Percentiles rank a stretch among this genome's conserved stretches.
Conservation (phyloP, 768 basidiomycete species). For the Lepiota venenata region DNA sequence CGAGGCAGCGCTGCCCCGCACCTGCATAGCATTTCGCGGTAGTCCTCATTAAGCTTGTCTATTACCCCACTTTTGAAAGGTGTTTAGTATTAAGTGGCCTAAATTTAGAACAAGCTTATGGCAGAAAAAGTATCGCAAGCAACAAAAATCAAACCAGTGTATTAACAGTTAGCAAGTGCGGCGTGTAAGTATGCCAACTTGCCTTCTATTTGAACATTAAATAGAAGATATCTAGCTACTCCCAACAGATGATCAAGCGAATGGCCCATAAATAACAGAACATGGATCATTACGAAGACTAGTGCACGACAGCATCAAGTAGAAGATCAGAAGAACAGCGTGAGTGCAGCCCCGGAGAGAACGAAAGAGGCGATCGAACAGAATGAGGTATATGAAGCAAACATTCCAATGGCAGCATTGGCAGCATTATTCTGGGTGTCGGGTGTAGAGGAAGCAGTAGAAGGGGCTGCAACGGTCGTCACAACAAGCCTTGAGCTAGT, state of each 20-base stretch:
- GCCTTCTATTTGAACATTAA: no score
- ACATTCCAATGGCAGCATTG: constrained; percentile 9
- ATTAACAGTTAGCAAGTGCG: no score
- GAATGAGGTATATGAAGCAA: not conserved
- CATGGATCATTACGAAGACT: not conserved
- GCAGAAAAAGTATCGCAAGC: no score
- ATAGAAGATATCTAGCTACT: no score
- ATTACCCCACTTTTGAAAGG: no score
- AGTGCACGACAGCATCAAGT: not conserved
- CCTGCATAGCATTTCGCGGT: no score
- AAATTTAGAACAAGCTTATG: no score
- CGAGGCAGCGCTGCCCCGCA: no score
- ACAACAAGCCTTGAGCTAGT: not conserved
- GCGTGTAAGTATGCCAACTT: no score
- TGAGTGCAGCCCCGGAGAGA: not conserved
- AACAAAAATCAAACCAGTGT: no score
- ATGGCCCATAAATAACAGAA: not conserved
- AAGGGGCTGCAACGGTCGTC: not conserved
- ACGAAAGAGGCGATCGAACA: not conserved
- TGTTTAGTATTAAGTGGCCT: no score
- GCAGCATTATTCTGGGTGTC: not conserved
- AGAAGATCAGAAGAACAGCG: constrained; percentile 3
- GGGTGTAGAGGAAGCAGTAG: constrained; percentile 5
- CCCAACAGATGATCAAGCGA: not conserved
- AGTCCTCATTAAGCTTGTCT: no score